Conservation (phyloP, 495 filamentous ascomycete genomes). For the Pseudoneurospora amorphoporcata region DNA sequence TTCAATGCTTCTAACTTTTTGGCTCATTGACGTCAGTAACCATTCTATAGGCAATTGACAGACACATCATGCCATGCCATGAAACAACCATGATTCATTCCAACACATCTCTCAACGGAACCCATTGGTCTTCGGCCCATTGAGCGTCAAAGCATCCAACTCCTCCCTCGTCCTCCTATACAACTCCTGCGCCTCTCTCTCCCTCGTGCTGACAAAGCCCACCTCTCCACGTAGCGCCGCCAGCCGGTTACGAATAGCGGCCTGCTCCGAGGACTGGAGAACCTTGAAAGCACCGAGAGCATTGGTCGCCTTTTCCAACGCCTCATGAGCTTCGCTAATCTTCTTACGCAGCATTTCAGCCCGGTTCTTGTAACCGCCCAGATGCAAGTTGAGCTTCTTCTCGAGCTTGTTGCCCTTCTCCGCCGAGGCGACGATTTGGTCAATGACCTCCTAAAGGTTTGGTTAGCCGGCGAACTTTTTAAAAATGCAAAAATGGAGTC, state of each 20-base stretch:
- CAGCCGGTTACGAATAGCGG: constrained; percentile 59
- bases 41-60: background rate
- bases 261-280: constrained; percentile 66
- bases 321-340: constrained; percentile 67
- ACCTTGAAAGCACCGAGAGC: constrained; percentile 68
- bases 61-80: background rate
- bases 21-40: background rate
- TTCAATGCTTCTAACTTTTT: background rate
- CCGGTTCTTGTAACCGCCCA: constrained; percentile 85
- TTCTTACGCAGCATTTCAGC: constrained; percentile 72
- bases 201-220: constrained; percentile 66
- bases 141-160: constrained; percentile 47
- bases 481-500: background rate
- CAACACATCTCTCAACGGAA: constrained; percentile 19
- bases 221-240: constrained; percentile 76
- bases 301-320: constrained; percentile 58
- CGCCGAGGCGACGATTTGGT: constrained; percentile 58
- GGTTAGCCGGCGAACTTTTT: constrained; percentile 13
- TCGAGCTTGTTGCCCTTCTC: constrained; percentile 76
- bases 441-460: constrained; percentile 53
- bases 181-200: constrained; percentile 82
- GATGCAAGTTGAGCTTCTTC: constrained; percentile 81
- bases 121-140: constrained; percentile 22
- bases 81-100: background rate
- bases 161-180: constrained; percentile 71